A percentile compares a stretch with the other conserved stretches of the same genome.
Conservation (phyloP, 345 rosid species). For the Syzygium aromaticum region DNA sequence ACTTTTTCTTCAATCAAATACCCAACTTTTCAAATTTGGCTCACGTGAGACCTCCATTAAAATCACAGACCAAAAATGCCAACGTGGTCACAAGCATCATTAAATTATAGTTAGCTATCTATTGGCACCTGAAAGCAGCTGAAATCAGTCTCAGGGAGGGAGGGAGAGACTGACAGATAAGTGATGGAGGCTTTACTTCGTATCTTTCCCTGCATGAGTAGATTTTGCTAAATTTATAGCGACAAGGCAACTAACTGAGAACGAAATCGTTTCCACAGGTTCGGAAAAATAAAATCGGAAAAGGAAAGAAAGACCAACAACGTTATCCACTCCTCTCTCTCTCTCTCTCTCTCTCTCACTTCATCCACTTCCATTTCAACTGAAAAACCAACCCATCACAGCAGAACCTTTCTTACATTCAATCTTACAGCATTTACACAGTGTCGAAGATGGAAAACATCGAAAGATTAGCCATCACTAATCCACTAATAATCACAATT, state of each 20-base stretch:
- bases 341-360: not conserved
- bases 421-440: not conserved
- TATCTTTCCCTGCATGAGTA: not conserved
- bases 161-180: not conserved
- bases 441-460: not conserved
- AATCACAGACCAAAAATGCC: not conserved
- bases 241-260: not conserved
- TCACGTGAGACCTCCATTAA: not conserved
- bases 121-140: not conserved
- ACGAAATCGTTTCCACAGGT: not conserved
- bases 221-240: not conserved
- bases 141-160: not conserved
- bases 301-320: not conserved
- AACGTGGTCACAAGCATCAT: not conserved
- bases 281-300: not conserved
- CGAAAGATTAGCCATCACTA: not conserved
- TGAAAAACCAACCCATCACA: not conserved
- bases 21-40: not conserved
- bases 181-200: not conserved
- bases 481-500: not conserved
- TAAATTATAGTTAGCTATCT: not conserved
- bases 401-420: not conserved
- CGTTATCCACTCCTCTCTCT: not conserved
- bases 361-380: not conserved
- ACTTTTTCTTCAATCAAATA: not conserved